Base-by-base conservation (phyloP, 179 eudicot genomes). In the Beta corolliflora region DNA sequence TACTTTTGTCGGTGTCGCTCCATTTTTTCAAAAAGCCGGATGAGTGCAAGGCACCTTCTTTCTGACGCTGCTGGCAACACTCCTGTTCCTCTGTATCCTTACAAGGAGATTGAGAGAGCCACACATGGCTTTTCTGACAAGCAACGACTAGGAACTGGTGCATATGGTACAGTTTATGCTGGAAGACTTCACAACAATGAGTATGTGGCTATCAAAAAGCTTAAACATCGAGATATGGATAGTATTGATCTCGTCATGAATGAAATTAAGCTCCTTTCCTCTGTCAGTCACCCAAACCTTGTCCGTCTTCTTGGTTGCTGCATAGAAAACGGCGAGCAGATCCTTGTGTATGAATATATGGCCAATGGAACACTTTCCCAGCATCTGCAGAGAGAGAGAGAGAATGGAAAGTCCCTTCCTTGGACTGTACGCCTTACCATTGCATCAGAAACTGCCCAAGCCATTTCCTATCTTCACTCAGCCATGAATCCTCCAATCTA, bases 81-180 rank as follows among this genome's bases (percentile, higher is more conserved):
- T 9, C 90, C 84, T 74, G 88, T 96, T 53, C 94, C 92, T 25
- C 78, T 90, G 55, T 91, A 85, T 71, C 86, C 95, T 61, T 94
- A 91, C 88, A 91, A 84, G 88, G 99, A 96, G 75, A 91, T 96
- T 16, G 97, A 92, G 78, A 89, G 88, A 84, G 96, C 99, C 53
- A 94, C 99, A 23, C 83, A 87, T 50, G 84, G 89, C 75, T 96
- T 96, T 79, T 89, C 88, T 45, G 98, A 94, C 75, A 92, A 90
- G 63, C 92, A 94, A 73, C 81, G 94, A 75, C 82, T 96, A n/a
- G 99, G 99, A 59, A 92, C 92, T 1, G 98, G 99, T 18, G 99
- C 99, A 56, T 96, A 96, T n/a, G 99, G 99, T 52, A 92, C 99
- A 18, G 99, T 96, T 69, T 96, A 96, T 80, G 90, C 93, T 36